Evolutionary conservation across 345 rosid genomes (phyloP), one percentile per base, ranked within the genome.

Genomic region (Reutealis trisperma): DNA sequence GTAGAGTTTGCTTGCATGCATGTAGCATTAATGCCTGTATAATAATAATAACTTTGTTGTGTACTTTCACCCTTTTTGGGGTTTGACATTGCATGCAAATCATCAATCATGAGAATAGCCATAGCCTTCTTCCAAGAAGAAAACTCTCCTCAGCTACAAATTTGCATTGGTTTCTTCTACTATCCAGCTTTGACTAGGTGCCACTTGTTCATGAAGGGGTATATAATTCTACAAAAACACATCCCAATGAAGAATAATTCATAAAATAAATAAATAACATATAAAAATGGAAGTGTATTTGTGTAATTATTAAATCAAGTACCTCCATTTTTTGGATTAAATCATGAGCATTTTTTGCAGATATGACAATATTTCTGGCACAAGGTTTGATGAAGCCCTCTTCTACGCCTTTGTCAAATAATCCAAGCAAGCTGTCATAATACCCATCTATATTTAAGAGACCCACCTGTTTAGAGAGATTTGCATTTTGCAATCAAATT

Each of bases 401-500:
- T 30, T 89, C 89, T 6, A 86, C 91, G 0, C 88, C 90, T 80
- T 88, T 87, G 81, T 87, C 93, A 30, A 89, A 84, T 63, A 88
- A 86, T n/a, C 82, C 81, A 16, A 89, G 79, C 80, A 88, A 81
- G 72, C 76, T 74, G 78, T 89, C 82, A 72, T 85, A 86, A 71
- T 86, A 90, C 22, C 91, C 91, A 73, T 88, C 89, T 9, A 88
- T 85, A 63, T 89, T 89, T 27, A 88, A 73, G 2, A 88, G 77
- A 52, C 91, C 91, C 19, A 88, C 90, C 91, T 85, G 82, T 60
- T 22, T 66, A 27, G 30, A 27, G 30, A 34, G 37, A 34, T 34
- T 34, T 34, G 4, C 37, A 2, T 1, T 34, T 34, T 34, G 4
- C 37, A 2, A 34, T 5, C 37, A 34, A 34, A 34, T 34, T 34